Evolutionary conservation across 441 rosid genomes (phyloP).

Genomic region (Populus hybrid): DNA sequence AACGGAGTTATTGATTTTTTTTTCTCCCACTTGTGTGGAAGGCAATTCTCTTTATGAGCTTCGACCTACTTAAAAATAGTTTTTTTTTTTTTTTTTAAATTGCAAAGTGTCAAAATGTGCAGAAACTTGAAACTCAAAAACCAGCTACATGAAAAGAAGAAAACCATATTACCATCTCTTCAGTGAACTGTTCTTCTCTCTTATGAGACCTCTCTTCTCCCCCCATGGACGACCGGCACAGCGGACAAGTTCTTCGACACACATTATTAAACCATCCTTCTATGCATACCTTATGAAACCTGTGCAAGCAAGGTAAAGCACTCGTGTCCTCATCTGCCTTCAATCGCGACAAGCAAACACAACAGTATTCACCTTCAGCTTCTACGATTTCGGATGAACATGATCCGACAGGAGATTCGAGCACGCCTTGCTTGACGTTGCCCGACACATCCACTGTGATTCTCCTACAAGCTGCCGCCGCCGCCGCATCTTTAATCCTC

Average conservation of each 20-base stretch:
- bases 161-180: conserved; percentile 66
- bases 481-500: conserved; percentile 18
- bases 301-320: conserved; percentile 50
- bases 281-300: conserved; percentile 46
- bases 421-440: not conserved
- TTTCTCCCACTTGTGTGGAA: not conserved
- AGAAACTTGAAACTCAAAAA: conserved; percentile 22
- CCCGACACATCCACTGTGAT: conserved; percentile 2
- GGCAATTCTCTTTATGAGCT: too few relatives aligned
- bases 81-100: too few relatives aligned
- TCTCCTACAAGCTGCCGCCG: not conserved
- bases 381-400: not conserved
- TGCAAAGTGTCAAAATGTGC: not conserved
- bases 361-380: conserved; percentile 30
- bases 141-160: conserved; percentile 71
- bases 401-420: not conserved
- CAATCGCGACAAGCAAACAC: conserved; percentile 50
- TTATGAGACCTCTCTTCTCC: conserved; percentile 19
- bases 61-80: not conserved
- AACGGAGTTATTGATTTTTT: conserved; percentile 11
- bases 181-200: conserved; percentile 46
- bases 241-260: conserved; percentile 49
- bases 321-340: conserved; percentile 28
- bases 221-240: conserved; percentile 48
- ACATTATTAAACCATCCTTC: conserved; percentile 43